A percentile compares a stretch with the other conserved stretches of the same genome.
Conservation (phyloP, 306 rosid genomes). For the Erythrophleum fordii region DNA sequence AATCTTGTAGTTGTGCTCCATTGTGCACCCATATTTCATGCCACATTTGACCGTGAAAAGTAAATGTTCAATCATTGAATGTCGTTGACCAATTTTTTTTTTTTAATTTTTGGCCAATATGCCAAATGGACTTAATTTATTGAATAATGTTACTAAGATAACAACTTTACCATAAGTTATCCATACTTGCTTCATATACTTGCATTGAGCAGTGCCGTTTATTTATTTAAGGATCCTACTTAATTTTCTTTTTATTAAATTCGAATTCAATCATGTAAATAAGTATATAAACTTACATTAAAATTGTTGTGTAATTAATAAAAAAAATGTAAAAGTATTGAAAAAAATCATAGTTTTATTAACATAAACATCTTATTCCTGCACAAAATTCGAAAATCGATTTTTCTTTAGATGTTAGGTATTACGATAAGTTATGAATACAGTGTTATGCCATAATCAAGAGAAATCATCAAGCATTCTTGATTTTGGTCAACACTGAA, state of each 20-base stretch:
- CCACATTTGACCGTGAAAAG: not conserved
- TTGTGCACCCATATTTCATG: constrained; percentile 29
- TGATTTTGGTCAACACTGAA: not conserved
- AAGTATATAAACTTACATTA: too few relatives aligned
- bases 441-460: not conserved
- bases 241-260: too few relatives aligned
- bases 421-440: not conserved
- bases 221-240: too few relatives aligned
- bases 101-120: not conserved
- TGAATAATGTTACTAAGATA: not conserved
- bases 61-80: constrained; percentile 35
- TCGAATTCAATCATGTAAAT: too few relatives aligned
- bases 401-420: too few relatives aligned
- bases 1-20: not conserved
- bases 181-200: too few relatives aligned
- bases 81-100: constrained; percentile 28
- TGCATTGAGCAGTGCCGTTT: too few relatives aligned
- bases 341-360: not conserved
- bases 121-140: not conserved
- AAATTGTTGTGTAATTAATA: not conserved
- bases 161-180: too few relatives aligned
- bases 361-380: too few relatives aligned
- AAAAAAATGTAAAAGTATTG: too few relatives aligned
- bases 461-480: not conserved
- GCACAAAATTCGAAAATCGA: too few relatives aligned